Base-by-base conservation (phyloP, 176 grass and related monocot species). In the Bonia amplexicaulis region DNA sequence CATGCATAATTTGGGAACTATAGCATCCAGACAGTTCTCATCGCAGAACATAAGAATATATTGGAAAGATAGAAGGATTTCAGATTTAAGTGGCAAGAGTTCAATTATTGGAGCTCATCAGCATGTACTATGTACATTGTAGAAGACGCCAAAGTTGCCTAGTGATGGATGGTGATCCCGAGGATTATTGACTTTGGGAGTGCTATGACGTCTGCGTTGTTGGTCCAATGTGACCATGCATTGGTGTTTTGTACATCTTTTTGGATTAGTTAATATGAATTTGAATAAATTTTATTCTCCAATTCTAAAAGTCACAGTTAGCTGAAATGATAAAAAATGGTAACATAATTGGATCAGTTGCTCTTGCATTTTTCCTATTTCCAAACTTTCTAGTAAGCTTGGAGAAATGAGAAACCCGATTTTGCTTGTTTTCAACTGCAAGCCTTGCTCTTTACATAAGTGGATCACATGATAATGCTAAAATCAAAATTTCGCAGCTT, bases 1-100 rank as follows among this genome's bases (percentile, higher is more conserved):
- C 59, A 79, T 70, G 71, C 10, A 39, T 47, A 74, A 88, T 88
- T 27, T 88, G 66, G 19, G 73, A 65, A 73, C 5, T 59, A 15
- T 66, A 66, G 45, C 66, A 57, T 22, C 48, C 8, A 62, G 11
- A 22, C 41, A 66, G 42, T 51, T 40, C 10, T 87, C 39, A 20
- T 44, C 1, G 11, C 19, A 67, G 78, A 69, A 69, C 65, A 66
- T 1, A 15, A 66, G 3, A 37, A 37, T 17, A 9, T 78, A 46
- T 20, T 52, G 20, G 11, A 8, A 80, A 29, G 15, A 45, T 27
- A 51, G 64, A 54, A 64, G 6, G 42, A 63, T 63, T 51, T 51
- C n/a, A 29, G 31, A 66, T 26, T 66, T 12, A 71, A 58, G 66
- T 29, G 25, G 10, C 51, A 22, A 22, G 45, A 20, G 71, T 42